phyloP scores from a whole-genome alignment of 1,284 basidiomycete genomes.

The Bjerkandera adusta region DNA sequence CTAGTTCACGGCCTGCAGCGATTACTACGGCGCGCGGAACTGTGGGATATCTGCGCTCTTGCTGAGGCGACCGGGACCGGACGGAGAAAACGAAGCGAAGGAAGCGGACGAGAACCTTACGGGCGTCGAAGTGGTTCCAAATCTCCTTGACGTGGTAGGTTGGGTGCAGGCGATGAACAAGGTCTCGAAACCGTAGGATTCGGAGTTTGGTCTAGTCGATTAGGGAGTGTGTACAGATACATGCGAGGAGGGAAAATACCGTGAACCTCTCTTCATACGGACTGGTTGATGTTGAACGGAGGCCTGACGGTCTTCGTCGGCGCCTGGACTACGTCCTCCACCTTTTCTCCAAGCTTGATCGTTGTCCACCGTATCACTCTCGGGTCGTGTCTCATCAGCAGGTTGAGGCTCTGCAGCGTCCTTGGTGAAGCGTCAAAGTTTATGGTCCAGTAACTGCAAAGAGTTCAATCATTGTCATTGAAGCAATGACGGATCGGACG shows the following conservation, averaged over 20 bases:
- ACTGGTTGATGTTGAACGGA: too few species aligned
- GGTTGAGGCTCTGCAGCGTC: slow-evolving; percentile 61
- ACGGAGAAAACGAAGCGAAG: slow-evolving; percentile 48
- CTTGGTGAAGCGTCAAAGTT: slow-evolving; percentile 84
- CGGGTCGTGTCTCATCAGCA: slow-evolving; percentile 73
- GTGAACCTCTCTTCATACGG: neutral
- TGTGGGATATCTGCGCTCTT: slow-evolving; percentile 62
- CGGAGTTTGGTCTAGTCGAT: neutral
- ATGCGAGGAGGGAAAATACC: neutral
- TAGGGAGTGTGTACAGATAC: neutral
- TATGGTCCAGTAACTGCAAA: slow-evolving; percentile 81
- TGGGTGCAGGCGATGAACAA: slow-evolving; percentile 23
- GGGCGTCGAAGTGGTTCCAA: slow-evolving; percentile 37
- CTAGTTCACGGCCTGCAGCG: slow-evolving; percentile 38
- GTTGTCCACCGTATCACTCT: slow-evolving; percentile 83
- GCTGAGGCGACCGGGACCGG: slow-evolving; percentile 46
- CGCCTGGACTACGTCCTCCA: slow-evolving; percentile 58
- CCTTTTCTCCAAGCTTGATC: slow-evolving; percentile 74
- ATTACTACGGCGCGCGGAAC: slow-evolving; percentile 60
- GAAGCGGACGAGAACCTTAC: slow-evolving; percentile 39
- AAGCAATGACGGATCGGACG: slow-evolving; percentile 35
- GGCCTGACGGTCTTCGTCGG: slow-evolving; percentile 17
- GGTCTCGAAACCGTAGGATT: neutral
- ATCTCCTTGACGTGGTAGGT: slow-evolving; percentile 40
- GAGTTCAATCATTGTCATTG: neutral